Base-by-base conservation (phyloP, 176 grass and related monocot species). In the Pontederia crassipes region DNA sequence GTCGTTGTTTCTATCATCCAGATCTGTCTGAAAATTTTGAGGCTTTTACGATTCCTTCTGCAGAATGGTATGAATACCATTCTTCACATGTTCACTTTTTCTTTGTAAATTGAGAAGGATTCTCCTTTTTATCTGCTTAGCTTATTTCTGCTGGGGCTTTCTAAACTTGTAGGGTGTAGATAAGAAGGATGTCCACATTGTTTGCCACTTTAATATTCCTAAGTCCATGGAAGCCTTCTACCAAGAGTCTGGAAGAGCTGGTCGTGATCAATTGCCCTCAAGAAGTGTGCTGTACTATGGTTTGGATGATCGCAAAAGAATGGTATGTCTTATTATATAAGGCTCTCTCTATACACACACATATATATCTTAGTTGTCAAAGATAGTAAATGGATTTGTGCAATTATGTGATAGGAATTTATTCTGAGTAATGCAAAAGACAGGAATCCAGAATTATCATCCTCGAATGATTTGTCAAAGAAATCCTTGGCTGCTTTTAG, bases 221-320 rank as follows among this genome's bases (percentile, higher is more conserved):
- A 97, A 97, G 66, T 88, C 92, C 56, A 97, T 91, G 87, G 92
- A 97, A 85, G 76, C 79, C 16, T 97, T 97, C 74, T 97, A 97
- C 57, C 87, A 97, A 74, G 92, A 97, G 62, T 88, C 92, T 24
- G 92, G 87, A 72, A 72, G 92, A 82, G 87, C 84, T 71, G 92
- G 87, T 29, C 87, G 76, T 70, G 92, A 97, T 61, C 87, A 85
- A 60, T 71, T 75, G 48, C 75, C 92, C 63, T 90, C 87, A 10
- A 91, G 60, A 55, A 91, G 92, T 85, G 79, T 97, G 54, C 45
- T 97, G 54, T 91, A 97, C 70, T 97, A 97, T 52, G 87, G 92
- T 68, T 75, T 85, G 65, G 78, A 88, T 59, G 92, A 97, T 52
- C 64, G 56, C 52, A 91, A 85, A 67, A 91, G 67, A 80, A 91